Conservation (phyloP, 176 grass and related monocot genomes). For the Carex cristatella region DNA sequence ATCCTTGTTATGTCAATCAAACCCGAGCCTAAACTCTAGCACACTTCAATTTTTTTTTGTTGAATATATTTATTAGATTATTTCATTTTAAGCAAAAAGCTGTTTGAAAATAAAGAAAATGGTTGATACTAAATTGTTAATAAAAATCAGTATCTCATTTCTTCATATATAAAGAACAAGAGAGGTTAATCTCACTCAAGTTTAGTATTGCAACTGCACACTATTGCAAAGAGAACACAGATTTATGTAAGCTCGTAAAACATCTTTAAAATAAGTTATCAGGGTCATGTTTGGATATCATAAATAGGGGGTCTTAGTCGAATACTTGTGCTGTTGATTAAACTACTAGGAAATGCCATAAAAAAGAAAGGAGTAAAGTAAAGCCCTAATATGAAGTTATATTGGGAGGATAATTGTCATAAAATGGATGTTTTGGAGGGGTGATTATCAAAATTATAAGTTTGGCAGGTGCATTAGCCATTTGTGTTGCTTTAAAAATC, state of each 20-base stretch:
- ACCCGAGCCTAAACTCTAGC: background rate
- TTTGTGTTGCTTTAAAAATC: background rate
- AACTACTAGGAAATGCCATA: background rate
- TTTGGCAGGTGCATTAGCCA: background rate
- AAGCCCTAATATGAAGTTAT: background rate
- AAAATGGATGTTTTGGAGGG: background rate
- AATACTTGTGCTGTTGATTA: background rate
- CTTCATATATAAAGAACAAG: background rate
- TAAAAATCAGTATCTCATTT: background rate
- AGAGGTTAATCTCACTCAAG: background rate
- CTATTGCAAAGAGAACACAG: background rate
- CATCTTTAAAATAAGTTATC: background rate
- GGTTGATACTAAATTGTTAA: background rate
- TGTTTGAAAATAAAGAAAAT: background rate
- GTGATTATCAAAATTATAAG: background rate
- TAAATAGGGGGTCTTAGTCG: background rate
- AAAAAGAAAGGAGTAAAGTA: background rate
- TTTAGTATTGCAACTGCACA: background rate
- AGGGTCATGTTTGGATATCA: background rate
- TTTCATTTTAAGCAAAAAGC: background rate
- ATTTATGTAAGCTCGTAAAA: background rate
- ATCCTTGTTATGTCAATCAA: background rate
- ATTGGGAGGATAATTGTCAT: background rate
- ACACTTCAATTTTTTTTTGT: background rate
- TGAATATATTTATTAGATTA: background rate